Conservation (phyloP, 129 eudicot species). For the Flaveria ramosissima region DNA sequence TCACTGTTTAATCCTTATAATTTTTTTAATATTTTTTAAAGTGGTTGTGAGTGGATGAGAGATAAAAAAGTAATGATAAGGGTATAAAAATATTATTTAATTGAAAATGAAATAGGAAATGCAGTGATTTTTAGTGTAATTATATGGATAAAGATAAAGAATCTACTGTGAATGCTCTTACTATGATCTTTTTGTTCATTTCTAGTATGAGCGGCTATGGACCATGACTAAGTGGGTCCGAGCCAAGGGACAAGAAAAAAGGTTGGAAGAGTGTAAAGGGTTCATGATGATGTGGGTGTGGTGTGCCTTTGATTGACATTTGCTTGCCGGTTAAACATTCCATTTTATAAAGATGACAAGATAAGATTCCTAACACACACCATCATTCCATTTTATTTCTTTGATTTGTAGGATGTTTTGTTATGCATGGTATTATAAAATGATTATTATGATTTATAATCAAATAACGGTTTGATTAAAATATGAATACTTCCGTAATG, state of each 20-base stretch:
- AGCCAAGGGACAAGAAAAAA: conserved; percentile 31
- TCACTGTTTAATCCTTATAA: too few species aligned
- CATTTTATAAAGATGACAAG: conserved; percentile 16
- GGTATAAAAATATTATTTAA: too few species aligned
- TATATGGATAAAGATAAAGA: too few species aligned
- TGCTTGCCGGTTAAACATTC: conserved; percentile 45
- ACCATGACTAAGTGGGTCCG: conserved; percentile 31
- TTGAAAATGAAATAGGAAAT: too few species aligned
- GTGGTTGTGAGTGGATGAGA: too few species aligned
- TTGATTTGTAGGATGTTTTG: not conserved
- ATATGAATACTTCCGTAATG: too few species aligned
- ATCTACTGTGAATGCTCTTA: too few species aligned
- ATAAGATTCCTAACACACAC: conserved; percentile 17
- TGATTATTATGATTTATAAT: not conserved
- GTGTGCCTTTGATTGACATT: conserved; percentile 34
- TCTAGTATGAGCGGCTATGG: conserved; percentile 23
- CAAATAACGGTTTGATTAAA: too few species aligned
- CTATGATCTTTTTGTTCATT: conserved; percentile 19
- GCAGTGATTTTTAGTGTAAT: too few species aligned
- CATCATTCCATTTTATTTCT: not conserved
- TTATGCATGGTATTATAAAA: not conserved
- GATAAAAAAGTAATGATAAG: too few species aligned
- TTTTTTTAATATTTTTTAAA: too few species aligned
- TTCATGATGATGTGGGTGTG: conserved; percentile 35
- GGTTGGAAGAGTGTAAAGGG: conserved; percentile 41